Conservation (phyloP, 805 yeast genomes). For the Saccharomycopsis vini region DNA sequence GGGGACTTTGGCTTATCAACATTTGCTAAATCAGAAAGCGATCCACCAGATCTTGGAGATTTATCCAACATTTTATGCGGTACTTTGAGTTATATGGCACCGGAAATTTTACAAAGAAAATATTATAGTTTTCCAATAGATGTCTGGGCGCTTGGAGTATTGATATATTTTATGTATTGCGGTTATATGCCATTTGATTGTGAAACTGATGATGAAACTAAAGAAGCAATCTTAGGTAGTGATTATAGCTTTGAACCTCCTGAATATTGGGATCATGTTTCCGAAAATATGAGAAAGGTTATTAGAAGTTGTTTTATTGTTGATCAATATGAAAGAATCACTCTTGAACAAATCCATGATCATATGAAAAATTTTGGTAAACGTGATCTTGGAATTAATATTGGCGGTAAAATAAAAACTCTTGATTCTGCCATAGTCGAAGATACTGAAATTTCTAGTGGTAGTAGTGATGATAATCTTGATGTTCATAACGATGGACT, state of each 20-base stretch:
- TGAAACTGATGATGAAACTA: constrained; percentile 59
- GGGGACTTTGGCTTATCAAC: constrained; percentile 78
- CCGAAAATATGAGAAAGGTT: constrained; percentile 48
- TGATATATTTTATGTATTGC: constrained; percentile 58
- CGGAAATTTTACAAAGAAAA: constrained; percentile 46
- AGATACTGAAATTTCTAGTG: background rate
- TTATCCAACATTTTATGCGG: constrained; percentile 44
- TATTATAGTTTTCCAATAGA: constrained; percentile 58
- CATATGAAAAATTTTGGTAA: background rate
- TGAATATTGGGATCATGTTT: constrained; percentile 44
- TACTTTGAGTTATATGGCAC: constrained; percentile 69
- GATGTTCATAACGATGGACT: too few relatives aligned
- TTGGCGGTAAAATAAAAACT: too few relatives aligned
- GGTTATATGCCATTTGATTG: constrained; percentile 77
- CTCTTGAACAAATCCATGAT: constrained; percentile 30
- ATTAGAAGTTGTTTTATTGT: constrained; percentile 34
- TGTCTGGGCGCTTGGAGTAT: constrained; percentile 71
- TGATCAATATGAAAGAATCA: background rate
- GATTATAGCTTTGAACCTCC: constrained; percentile 57
- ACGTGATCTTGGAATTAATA: too few relatives aligned
- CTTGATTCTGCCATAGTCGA: constrained; percentile 2
- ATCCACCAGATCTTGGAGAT: constrained; percentile 25
- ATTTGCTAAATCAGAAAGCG: constrained; percentile 21
- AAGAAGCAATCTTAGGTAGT: constrained; percentile 48
- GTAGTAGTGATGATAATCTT: too few relatives aligned